Evolutionary conservation across 164 flowering plant species (phyloP), one percentile per base, ranked within the genome.

Genomic region (Chimonanthus praecox): DNA sequence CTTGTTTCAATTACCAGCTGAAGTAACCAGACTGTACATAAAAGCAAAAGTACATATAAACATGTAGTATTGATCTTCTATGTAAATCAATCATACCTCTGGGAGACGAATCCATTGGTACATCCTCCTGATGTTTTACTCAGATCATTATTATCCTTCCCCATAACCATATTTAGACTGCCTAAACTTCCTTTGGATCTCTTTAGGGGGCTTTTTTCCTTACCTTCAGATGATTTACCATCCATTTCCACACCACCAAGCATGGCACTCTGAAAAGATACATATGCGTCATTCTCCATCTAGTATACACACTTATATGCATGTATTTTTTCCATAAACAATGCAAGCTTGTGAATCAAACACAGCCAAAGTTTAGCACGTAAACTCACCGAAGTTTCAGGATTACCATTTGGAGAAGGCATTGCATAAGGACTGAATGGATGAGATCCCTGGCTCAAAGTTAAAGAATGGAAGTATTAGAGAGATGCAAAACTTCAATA

Each of bases 341-440:
- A 44, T 61, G 11, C 16, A 46, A 9, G 9, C 54, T 33, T 15
- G 7, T 20, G 6, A 50, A 69, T 33, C 66, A 1, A 54, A 66
- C 44, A 33, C 8, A 13, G 11, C 44, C 13, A 33, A 6, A 45
- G 33, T 63, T 63, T 13, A 66, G 69, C 49, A 66, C 5, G 73
- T 49, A 71, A 33, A 85, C 94, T 92, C 79, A 91, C 97, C 74
- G 97, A 86, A 77, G 90, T 90, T 73, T 94, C 98, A 67, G 82
- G 82, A 63, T 87, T 78, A 62, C 95, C 95, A 84, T 88, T 92
- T 78, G 97, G 92, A 79, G 97, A 86, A 73, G 97, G 89, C 88
- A 91, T 86, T 13, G 98, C 89, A 87, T 82, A 94, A 64, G 97
- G 95, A 83, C 91, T 88, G 65, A 85, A 92, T 71, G 98, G 97